These are phyloP conservation scores for Aspergillus tanneri DNA, from an alignment of 2,329 filamentous ascomycete species.

Conservation along the genomic window DNA sequence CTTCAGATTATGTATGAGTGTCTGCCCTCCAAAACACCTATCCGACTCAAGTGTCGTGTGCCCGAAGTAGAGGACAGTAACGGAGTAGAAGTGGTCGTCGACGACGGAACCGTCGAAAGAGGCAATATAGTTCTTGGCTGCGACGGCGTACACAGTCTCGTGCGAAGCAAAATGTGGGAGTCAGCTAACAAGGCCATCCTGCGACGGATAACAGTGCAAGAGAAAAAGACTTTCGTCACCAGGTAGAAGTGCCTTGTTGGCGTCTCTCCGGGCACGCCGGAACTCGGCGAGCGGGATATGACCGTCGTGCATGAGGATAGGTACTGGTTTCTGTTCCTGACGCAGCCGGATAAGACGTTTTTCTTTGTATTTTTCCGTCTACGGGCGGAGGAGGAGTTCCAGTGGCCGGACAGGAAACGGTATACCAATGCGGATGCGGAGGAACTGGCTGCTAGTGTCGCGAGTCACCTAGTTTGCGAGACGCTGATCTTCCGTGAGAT, in stretches of 20 bases:
- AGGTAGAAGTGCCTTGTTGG: background rate
- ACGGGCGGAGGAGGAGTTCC: background rate
- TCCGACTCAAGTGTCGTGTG: background rate
- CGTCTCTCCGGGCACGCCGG: background rate
- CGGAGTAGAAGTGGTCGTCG: slow-evolving; percentile 2
- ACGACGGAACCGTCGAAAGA: slow-evolving; percentile 2
- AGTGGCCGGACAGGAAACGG: background rate
- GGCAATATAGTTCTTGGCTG: slow-evolving; percentile 6
- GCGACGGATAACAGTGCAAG: background rate
- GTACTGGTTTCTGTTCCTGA: background rate
- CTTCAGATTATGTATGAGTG: slow-evolving; percentile 4
- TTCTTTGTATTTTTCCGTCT: background rate
- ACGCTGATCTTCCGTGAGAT: too few species aligned
- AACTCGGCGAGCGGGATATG: background rate
- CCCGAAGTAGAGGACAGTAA: background rate
- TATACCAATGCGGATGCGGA: background rate
- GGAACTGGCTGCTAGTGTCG: background rate
- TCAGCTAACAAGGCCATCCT: slow-evolving; percentile 2
- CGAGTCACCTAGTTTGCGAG: too few species aligned
- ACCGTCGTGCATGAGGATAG: background rate
- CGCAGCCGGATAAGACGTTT: background rate
- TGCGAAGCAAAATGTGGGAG: slow-evolving; percentile 9
- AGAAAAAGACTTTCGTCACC: background rate
- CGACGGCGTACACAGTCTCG: slow-evolving; percentile 9
- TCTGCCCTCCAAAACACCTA: slow-evolving; percentile 1